A percentile compares a stretch with the other conserved stretches of the same genome.
These are phyloP conservation scores for Geum urbanum DNA, from an alignment of 306 rosid genomes.

Conservation along the genomic window DNA sequence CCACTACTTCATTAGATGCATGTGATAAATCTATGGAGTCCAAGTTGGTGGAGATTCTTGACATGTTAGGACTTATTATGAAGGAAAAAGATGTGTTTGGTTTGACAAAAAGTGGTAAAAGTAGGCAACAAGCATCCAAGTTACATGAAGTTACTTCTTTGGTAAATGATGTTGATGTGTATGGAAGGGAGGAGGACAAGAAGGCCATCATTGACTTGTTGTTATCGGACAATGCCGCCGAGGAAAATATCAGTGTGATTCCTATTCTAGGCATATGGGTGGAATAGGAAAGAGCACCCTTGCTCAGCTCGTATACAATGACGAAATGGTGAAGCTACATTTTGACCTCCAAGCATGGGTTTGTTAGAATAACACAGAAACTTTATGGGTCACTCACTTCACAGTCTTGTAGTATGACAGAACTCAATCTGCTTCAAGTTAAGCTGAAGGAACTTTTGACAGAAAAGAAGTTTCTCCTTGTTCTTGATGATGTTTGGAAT, in stretches of 20 bases:
- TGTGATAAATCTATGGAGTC: background rate
- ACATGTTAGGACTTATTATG: background rate
- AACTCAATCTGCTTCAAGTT: background rate
- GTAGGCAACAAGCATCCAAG: background rate
- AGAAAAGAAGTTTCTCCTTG: constrained; percentile 16
- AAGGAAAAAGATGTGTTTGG: background rate
- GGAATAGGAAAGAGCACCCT: background rate
- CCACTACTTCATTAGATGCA: background rate
- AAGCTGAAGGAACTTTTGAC: constrained; percentile 5
- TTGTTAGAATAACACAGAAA: background rate
- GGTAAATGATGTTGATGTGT: constrained; percentile 9
- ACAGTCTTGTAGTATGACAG: background rate
- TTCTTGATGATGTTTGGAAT: constrained; percentile 22
- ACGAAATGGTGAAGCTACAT: background rate
- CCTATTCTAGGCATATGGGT: constrained; percentile 1
- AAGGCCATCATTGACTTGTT: constrained; percentile 4
- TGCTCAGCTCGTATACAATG: constrained; percentile 12
- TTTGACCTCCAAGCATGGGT: constrained; percentile 21
- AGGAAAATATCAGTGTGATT: constrained; percentile 1
- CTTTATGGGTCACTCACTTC: constrained; percentile 1
- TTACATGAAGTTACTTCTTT: constrained; percentile 3
- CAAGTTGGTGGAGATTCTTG: background rate
- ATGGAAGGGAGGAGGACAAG: constrained; percentile 18
- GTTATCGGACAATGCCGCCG: background rate
- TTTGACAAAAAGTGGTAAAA: background rate